Percentiles rank a stretch among this genome's conserved stretches.
Conservation (phyloP, 441 rosid species). For the Arabidopsis hybrid region DNA sequence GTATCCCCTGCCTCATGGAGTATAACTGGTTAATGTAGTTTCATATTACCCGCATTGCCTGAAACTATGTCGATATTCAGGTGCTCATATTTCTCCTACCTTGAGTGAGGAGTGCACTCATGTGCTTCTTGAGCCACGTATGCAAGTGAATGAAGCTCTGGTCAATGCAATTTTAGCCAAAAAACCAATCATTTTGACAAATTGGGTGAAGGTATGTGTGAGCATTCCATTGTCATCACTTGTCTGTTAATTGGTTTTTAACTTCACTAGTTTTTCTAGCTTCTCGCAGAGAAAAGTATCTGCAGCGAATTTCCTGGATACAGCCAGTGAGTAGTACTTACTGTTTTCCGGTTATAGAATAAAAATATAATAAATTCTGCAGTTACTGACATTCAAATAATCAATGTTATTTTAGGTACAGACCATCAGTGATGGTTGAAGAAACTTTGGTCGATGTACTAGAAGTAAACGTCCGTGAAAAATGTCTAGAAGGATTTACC, state of each 20-base stretch:
- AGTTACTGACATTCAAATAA: constrained; percentile 32
- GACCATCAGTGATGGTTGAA: constrained; percentile 65
- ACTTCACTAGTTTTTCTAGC: constrained; percentile 57
- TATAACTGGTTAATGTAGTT: constrained; percentile 9
- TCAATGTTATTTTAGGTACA: constrained; percentile 47
- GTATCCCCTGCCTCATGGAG: background rate
- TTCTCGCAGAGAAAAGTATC: constrained; percentile 73
- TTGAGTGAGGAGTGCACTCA: constrained; percentile 77
- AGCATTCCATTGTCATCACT: constrained; percentile 18
- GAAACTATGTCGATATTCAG: constrained; percentile 44
- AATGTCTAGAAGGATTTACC: constrained; percentile 71
- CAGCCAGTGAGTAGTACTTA: constrained; percentile 65
- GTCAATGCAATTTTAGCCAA: constrained; percentile 69
- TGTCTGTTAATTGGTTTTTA: constrained; percentile 7
- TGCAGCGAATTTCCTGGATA: constrained; percentile 72
- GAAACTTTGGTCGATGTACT: constrained; percentile 68
- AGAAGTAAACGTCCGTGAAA: constrained; percentile 66
- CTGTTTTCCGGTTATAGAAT: constrained; percentile 16
- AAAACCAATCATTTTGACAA: constrained; percentile 58
- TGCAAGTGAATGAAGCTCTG: constrained; percentile 58
- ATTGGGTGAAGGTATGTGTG: constrained; percentile 77
- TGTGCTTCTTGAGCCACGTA: constrained; percentile 62
- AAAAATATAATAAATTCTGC: constrained; percentile 19
- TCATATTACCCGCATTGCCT: constrained; percentile 12
- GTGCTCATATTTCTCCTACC: constrained; percentile 60